Percentiles rank a stretch among this genome's conserved stretches.
These are phyloP conservation scores for Zopfia rhizophila DNA, from an alignment of 2,329 filamentous ascomycete genomes.

Conservation along the genomic window DNA sequence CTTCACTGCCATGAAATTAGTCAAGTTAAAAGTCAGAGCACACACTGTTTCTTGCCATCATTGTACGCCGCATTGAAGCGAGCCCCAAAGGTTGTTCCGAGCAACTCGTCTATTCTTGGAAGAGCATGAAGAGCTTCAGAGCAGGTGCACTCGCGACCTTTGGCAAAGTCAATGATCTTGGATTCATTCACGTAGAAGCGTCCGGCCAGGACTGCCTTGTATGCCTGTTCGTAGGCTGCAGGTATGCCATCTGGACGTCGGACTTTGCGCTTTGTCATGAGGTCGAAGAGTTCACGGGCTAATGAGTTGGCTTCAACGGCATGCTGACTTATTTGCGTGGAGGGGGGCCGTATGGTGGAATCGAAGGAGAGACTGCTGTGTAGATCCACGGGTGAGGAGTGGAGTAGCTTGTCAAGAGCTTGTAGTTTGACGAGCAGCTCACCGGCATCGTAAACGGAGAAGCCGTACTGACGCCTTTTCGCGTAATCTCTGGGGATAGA, in stretches of 20 bases:
- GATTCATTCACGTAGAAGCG: conserved; percentile 28
- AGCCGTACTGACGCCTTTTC: conserved; percentile 15
- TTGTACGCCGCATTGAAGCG: conserved; percentile 24
- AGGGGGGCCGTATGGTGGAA: background rate
- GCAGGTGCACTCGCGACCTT: conserved; percentile 31
- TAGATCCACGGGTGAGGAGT: conserved; percentile 3
- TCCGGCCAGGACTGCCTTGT: conserved; percentile 3
- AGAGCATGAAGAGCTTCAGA: conserved; percentile 32
- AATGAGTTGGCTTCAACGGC: conserved; percentile 27
- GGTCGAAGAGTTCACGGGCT: conserved; percentile 14
- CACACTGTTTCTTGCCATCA: conserved; percentile 23
- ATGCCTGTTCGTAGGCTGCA: conserved; percentile 25
- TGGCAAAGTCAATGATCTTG: conserved; percentile 17
- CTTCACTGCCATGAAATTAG: conserved; percentile 23
- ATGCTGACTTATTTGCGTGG: conserved; percentile 6
- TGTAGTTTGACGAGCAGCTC: conserved; percentile 32
- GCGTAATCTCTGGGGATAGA: conserved; percentile 20
- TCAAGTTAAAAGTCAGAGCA: conserved; percentile 8
- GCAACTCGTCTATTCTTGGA: conserved; percentile 26
- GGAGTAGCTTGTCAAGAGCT: conserved; percentile 27
- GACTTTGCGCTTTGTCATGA: conserved; percentile 8
- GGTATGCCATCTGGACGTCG: conserved; percentile 31
- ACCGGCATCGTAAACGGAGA: conserved; percentile 31
- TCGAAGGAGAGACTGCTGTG: conserved; percentile 11
- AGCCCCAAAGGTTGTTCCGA: conserved; percentile 27